These are phyloP conservation scores for Pichia sp. DNA, from an alignment of 1,139 yeast genomes.

Conservation along the genomic window DNA sequence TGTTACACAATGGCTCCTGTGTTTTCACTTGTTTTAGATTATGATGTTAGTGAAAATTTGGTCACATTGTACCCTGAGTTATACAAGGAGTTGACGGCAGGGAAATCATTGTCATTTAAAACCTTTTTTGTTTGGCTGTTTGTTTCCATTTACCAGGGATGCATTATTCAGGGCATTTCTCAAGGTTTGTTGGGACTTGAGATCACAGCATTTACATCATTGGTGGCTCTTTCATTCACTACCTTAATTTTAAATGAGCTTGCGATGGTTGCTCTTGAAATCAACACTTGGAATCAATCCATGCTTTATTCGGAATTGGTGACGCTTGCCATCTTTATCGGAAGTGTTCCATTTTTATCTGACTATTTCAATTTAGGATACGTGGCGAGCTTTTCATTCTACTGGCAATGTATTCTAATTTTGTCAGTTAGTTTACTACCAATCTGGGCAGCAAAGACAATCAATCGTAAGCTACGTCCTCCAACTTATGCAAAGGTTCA, in stretches of 20 bases:
- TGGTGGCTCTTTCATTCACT: conserved; percentile 84
- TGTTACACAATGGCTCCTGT: conserved; percentile 98
- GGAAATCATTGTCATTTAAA: conserved; percentile 76
- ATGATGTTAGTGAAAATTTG: conserved; percentile 85
- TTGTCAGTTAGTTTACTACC: conserved; percentile 75
- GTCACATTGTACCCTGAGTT: conserved; percentile 92
- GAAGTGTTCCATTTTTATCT: conserved; percentile 72
- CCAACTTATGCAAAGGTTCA: conserved; percentile 98
- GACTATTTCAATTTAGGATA: conserved; percentile 79
- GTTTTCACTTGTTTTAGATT: conserved; percentile 84
- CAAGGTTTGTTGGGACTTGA: conserved; percentile 70
- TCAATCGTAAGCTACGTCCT: conserved; percentile 75
- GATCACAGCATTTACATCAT: conserved; percentile 49
- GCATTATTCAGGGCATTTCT: conserved; percentile 71
- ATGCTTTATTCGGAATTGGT: conserved; percentile 72
- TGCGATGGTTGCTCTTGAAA: conserved; percentile 88
- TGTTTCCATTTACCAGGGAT: conserved; percentile 84
- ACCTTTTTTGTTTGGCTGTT: conserved; percentile 91
- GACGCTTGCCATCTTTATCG: conserved; percentile 64
- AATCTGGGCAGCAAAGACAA: conserved; percentile 77
- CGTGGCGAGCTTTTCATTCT: conserved; percentile 53
- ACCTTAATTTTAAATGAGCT: conserved; percentile 80
- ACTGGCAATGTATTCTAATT: conserved; percentile 66
- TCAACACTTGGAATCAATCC: conserved; percentile 79
- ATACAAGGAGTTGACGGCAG: conserved; percentile 86